Evolutionary conservation across 441 rosid genomes (phyloP).

Genomic region (Metrosideros polymorpha): DNA sequence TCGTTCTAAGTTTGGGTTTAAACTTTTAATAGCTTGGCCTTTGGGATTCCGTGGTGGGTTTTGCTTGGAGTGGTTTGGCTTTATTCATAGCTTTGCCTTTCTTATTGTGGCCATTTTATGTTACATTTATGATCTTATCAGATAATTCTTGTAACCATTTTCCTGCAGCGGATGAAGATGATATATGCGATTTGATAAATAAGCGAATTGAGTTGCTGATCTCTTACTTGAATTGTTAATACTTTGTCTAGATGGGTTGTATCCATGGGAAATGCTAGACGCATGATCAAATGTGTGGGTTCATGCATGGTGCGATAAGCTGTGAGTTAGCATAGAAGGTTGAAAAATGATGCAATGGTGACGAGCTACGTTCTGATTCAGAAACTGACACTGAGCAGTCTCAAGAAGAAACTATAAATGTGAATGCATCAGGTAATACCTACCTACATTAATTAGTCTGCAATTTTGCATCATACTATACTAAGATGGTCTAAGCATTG

Average conservation of each 20-base stretch:
- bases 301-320: no score
- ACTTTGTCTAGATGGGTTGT: background rate
- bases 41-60: no score
- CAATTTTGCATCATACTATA: no score
- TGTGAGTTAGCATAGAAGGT: no score
- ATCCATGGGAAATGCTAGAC: background rate
- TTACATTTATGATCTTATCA: background rate
- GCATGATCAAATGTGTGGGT: no score
- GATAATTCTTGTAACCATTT: background rate
- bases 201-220: background rate
- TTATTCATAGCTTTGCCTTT: background rate
- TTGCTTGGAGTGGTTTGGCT: no score
- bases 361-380: background rate
- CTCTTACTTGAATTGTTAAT: background rate
- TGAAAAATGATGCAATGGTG: background rate
- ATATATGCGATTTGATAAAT: no score
- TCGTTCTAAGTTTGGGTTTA: no score
- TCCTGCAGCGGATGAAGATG: accelerated
- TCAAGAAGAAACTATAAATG: no score
- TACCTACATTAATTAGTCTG: background rate
- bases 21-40: no score
- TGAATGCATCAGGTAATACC: background rate
- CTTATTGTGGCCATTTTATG: background rate
- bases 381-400: background rate
- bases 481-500: background rate